Evolutionary conservation across 2,329 filamentous ascomycete species (phyloP).

Genomic region (Spiromastix sp.): DNA sequence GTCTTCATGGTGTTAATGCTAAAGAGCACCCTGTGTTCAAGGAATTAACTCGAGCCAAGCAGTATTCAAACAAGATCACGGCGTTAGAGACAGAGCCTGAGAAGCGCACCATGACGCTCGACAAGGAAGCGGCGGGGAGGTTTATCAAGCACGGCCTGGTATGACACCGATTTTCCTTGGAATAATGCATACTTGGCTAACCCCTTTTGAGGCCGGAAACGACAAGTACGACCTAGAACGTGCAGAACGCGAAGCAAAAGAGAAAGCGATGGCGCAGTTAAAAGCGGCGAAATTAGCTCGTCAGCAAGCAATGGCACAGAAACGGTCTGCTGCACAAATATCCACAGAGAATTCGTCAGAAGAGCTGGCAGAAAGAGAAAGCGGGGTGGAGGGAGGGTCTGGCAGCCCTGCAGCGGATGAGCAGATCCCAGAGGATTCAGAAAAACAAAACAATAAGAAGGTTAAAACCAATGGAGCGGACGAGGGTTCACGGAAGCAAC

Average conservation of each 20-base stretch:
- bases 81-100: slow-evolving; percentile 54
- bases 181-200: neutral
- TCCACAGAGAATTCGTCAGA: neutral
- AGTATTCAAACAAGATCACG: slow-evolving; percentile 91
- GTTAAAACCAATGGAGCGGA: slow-evolving; percentile 1
- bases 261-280: slow-evolving; percentile 39
- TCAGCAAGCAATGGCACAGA: slow-evolving; percentile 18
- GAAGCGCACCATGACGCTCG: slow-evolving; percentile 48
- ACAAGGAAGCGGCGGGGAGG: slow-evolving; percentile 68
- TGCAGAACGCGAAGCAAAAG: slow-evolving; percentile 40
- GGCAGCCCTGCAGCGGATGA: neutral
- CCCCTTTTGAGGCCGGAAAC: slow-evolving; percentile 31
- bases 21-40: slow-evolving; percentile 74
- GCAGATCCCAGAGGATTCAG: neutral
- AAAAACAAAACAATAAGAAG: slow-evolving; percentile 2
- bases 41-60: slow-evolving; percentile 76
- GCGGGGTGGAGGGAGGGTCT: neutral
- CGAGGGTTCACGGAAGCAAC: neutral
- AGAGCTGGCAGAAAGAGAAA: neutral
- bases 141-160: slow-evolving; percentile 77
- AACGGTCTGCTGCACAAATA: slow-evolving; percentile 5
- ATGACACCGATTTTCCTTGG: slow-evolving; percentile 18
- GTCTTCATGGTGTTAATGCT: slow-evolving; percentile 68
- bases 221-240: slow-evolving; percentile 41
- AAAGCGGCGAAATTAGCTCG: slow-evolving; percentile 36